Evolutionary conservation across 371 early-diverging fungal genomes (phyloP).

Genomic region (Mortierella sp.): DNA sequence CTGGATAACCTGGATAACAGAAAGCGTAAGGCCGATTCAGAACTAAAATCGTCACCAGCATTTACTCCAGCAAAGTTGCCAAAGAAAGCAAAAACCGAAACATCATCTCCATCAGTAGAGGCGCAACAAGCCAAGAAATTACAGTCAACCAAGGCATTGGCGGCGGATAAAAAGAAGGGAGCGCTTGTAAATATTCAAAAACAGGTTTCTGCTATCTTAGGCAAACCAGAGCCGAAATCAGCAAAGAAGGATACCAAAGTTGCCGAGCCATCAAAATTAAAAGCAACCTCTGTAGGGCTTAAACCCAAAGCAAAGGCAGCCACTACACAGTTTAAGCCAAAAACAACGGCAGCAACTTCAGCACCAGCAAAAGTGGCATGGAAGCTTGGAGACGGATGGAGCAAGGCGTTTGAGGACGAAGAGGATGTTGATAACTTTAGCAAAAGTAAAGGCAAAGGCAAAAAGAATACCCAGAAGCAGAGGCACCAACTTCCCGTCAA

Average conservation of each 20-base stretch:
- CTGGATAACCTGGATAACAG: slow-evolving; percentile 25
- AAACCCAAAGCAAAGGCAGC: slow-evolving; percentile 7
- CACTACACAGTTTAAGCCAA: slow-evolving; percentile 10
- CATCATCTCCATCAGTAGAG: neutral
- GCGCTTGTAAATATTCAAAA: slow-evolving; percentile 20
- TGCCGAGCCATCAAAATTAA: neutral
- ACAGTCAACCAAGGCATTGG: neutral
- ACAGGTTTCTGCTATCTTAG: slow-evolving; percentile 27
- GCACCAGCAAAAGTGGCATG: slow-evolving; percentile 15
- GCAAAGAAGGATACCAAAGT: neutral
- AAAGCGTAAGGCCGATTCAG: slow-evolving; percentile 22
- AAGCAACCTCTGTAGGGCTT: neutral
- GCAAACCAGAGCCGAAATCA: slow-evolving; percentile 3
- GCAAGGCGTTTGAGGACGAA: slow-evolving; percentile 39
- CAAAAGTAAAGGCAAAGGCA: slow-evolving; percentile 6
- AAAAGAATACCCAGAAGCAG: slow-evolving; percentile 16
- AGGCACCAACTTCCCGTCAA: neutral
- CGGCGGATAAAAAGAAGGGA: slow-evolving; percentile 8
- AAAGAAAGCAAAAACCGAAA: slow-evolving; percentile 19
- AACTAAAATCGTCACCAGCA: neutral
- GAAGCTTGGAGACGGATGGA: slow-evolving; percentile 55
- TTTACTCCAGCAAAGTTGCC: neutral
- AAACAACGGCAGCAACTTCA: neutral
- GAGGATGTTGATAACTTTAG: slow-evolving; percentile 15
- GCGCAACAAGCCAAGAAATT: neutral